Evolutionary conservation across 306 rosid genomes (phyloP), one percentile per base, ranked within the genome.

Genomic region (Gillenia trifoliata): DNA sequence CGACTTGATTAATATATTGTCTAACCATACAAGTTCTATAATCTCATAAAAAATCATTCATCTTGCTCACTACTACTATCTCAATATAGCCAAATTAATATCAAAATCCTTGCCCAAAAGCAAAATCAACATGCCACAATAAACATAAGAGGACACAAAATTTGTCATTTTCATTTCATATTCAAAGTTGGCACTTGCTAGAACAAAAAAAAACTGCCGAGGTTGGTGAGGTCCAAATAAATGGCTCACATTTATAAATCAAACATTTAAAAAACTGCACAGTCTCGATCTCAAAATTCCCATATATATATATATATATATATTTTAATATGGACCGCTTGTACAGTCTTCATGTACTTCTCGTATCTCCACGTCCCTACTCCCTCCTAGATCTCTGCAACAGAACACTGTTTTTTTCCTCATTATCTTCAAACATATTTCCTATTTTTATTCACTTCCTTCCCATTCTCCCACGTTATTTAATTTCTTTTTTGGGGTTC

Each of bases 331-430:
- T 80, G 82, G 85, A 74, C 80, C 56, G 74, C 56, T 84, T 78
- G 84, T 78, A 77, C 83, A 65, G 65, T 68, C 66, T 67, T 31
- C 79, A 64, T 50, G 81, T 63, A 79, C 75, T 73, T 77, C 86
- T 82, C 86, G 83, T 80, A 79, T 79, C 75, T 82, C 92, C 87
- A 88, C 86, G 88, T 88, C 87, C 50, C 50, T 45, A 45, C 50
- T 13, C 19, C 16, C 13, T 45, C 20, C 81, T 83, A 79, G 90
- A 85, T 89, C 90, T 84, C 83, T 85, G 84, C 79, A 71, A 70
- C 50, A 79, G 73, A 71, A 50, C 13, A 70, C 81, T 75, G 55
- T 13, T 66, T 75, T 81, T 77, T 83, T 79, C 72, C 30, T 71
- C 23, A 20, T 65, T 9, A 4, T 75, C n/a, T 1, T 33, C 19